Evolutionary conservation across 1,284 basidiomycete species (phyloP), one percentile per base, ranked within the genome.

Genomic region (Abortiporus biennis): DNA sequence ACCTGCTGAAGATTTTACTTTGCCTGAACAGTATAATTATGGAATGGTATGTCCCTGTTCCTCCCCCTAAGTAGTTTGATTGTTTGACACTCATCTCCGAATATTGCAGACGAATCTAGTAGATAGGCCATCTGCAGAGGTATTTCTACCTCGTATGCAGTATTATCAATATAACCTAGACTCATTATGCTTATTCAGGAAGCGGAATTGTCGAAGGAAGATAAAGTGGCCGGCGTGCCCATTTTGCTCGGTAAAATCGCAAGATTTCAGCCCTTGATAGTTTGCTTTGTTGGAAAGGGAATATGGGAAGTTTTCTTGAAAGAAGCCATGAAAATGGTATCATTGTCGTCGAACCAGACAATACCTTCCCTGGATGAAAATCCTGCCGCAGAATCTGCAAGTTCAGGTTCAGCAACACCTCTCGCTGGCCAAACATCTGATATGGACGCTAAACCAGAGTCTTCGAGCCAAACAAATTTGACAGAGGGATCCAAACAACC

Each of bases 231-330:
- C 1, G 57, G 57, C 13, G 58, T 57, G 0, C 58, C 59, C 3
- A 47, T 36, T 1, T 63, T 92, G 4, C 63, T 86, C 0, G 48
- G 47, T 3, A 90, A 88, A 54, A 61, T 90, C 20, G 51, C 61
- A 0, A 57, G 50, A n/a, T 67, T 68, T 47, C 69, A 68, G 2
- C 86, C 86, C 0, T 65, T 65, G 2, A 64, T 84, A 3, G 71
- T 86, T 0, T 84, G 82, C 50, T 85, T 88, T 52, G 78, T 88
- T 3, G 86, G 86, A 0, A 73, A 85, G 44, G 73, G 71, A 25
- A 87, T 89, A 23, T 82, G 82, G 61, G 69, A 76, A 2, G 45
- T 49, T 20, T 55, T 59, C 42, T 44, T 42, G 6, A 42, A 27
- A 24, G 38, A 44, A 19, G 30, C 17, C 15, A 9, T 16, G 9